Conservation (phyloP, 176 grass and related monocot species). For the Triticum timopheevii region DNA sequence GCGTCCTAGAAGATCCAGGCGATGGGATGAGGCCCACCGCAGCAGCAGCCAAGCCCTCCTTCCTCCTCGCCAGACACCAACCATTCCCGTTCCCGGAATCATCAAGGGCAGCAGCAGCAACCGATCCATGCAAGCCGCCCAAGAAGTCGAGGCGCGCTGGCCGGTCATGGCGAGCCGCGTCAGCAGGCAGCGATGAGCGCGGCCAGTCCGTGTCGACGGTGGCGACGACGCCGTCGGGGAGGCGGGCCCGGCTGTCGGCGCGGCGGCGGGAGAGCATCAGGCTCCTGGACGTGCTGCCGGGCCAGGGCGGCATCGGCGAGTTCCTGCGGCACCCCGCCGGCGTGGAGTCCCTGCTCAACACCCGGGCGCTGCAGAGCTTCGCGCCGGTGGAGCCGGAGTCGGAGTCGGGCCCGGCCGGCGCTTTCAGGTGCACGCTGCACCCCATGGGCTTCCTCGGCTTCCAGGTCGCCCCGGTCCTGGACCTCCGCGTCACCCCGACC, state of each 20-base stretch:
- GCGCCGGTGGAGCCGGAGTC: constrained; percentile 16
- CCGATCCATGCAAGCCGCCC: neutral
- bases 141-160: neutral
- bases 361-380: constrained; percentile 70
- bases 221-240: neutral
- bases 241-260: constrained; percentile 40
- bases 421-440: constrained; percentile 67
- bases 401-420: neutral
- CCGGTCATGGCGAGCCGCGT: constrained; percentile 27
- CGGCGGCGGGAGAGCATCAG: constrained; percentile 42
- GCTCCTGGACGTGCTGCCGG: constrained; percentile 37
- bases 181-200: neutral
- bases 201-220: neutral
- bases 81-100: neutral
- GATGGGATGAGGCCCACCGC: constrained; percentile 42
- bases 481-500: constrained; percentile 64
- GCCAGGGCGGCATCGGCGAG: constrained; percentile 35
- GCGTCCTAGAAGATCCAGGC: constrained; percentile 12
- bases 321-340: constrained; percentile 70
- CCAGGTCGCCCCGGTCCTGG: constrained; percentile 74
- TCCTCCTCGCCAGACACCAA: neutral
- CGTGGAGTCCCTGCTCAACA: constrained; percentile 80
- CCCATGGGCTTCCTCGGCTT: constrained; percentile 68
- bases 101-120: neutral
- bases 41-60: constrained; percentile 11